Base-by-base conservation (phyloP, 345 rosid species). In the Mallotus nudiflorus region DNA sequence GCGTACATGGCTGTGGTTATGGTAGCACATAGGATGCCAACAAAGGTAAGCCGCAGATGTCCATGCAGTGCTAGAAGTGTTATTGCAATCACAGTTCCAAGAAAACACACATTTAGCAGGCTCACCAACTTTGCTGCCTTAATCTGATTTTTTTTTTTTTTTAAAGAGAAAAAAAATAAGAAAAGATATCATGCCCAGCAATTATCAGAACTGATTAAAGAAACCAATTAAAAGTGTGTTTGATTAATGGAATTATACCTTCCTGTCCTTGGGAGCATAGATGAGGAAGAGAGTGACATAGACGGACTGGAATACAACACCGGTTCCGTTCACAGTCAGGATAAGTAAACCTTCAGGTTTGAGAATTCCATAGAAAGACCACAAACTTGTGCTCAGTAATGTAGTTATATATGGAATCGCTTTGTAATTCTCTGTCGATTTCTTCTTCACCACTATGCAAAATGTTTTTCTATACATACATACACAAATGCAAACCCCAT, bases 311-410 rank as follows among this genome's bases (percentile, higher is more conserved):
- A 84, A 55, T 55, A 71, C 22, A 10, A 77, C 75, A 12, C 93
- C 93, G 0, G 83, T 81, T 0, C 85, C 84, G 50, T 86, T 88
- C 5, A 86, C 86, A 0, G 93, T 86, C 15, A 75, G 29, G 5
- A 86, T 66, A 27, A 88, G 87, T 19, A 86, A 69, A 18, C 88
- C 88, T 0, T 74, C 82, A 0, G 92, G 87, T 65, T 84, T 84
- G 9, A 88, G 62, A 28, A 86, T 44, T 55, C 92, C 92, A 62
- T 88, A 86, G 77, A 88, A 84, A 59, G 82, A 81, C 92, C 92
- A 86, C 59, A 86, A 68, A 31, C 87, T 82, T 3, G 92, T 83
- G 82, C 87, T 80, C 66, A 86, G 18, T 24, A 88, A 80, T 6
- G 92, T 86, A 2, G 88, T 84, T 51, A 85, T 78, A 52, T 88